Evolutionary conservation across 768 basidiomycete genomes (phyloP).

Genomic region (Tricholoma furcatifolium): DNA sequence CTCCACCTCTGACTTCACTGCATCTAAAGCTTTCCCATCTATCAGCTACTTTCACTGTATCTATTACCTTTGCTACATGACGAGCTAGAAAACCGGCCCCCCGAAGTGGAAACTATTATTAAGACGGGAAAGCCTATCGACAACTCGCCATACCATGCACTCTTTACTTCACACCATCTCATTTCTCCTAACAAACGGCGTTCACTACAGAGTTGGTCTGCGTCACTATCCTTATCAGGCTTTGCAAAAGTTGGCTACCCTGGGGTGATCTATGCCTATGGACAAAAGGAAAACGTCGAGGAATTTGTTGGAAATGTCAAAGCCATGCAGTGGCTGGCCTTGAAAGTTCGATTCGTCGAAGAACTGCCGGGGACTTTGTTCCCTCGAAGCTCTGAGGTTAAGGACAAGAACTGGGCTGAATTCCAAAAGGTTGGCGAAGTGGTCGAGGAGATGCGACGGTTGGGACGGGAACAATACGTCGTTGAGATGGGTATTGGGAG

Average conservation of each 20-base stretch:
- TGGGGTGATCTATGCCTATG: constrained; percentile 73
- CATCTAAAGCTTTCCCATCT: constrained; percentile 53
- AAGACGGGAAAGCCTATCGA: not conserved
- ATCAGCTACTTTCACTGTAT: constrained; percentile 55
- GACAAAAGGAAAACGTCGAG: constrained; percentile 47
- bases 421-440: constrained; percentile 70
- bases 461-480: constrained; percentile 55
- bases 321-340: constrained; percentile 77
- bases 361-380: constrained; percentile 37
- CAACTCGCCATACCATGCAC: constrained; percentile 45
- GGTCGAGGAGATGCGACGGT: constrained; percentile 60
- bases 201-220: constrained; percentile 54
- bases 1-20: not conserved
- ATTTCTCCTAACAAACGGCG: constrained; percentile 63
- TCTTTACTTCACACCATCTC: constrained; percentile 75
- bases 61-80: constrained; percentile 57
- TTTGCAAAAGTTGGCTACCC: constrained; percentile 79
- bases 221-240: constrained; percentile 51
- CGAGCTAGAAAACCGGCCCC: constrained; percentile 18
- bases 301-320: constrained; percentile 69
- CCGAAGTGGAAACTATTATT: not conserved
- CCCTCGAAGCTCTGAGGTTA: not conserved
- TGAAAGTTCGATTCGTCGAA: constrained; percentile 55
- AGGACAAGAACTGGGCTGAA: constrained; percentile 49
- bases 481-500: constrained; percentile 68